phyloP scores from a whole-genome alignment of 768 basidiomycete species.

The Lepiota brunneoincarnata region DNA sequence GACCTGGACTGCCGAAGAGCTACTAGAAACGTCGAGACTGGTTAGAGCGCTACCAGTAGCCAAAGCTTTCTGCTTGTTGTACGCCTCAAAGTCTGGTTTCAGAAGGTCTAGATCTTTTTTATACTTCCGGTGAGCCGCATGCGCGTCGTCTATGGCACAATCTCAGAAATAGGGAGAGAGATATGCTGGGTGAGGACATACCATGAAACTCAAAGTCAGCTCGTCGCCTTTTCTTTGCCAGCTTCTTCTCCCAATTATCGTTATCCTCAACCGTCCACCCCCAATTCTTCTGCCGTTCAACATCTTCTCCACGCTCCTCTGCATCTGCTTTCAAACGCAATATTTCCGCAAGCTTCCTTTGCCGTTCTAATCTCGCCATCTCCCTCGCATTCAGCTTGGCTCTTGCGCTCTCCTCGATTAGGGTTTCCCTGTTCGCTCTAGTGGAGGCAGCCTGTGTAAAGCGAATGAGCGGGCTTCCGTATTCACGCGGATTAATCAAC shows the following conservation, averaged over 20 bases:
- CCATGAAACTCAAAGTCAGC: constrained; percentile 93
- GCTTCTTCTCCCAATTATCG: constrained; percentile 93
- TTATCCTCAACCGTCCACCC: constrained; percentile 95
- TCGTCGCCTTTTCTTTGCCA: constrained; percentile 75
- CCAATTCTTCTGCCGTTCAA: constrained; percentile 91
- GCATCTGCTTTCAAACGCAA: constrained; percentile 85
- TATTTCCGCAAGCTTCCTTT: constrained; percentile 86
- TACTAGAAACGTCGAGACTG: constrained; percentile 49
- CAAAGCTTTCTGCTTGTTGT: constrained; percentile 87
- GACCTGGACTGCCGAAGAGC: constrained; percentile 33
- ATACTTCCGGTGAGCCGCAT: constrained; percentile 85
- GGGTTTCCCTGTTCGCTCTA: constrained; percentile 79
- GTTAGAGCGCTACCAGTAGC: constrained; percentile 79
- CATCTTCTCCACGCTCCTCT: constrained; percentile 88
- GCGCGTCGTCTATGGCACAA: constrained; percentile 69
- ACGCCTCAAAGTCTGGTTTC: constrained; percentile 83
- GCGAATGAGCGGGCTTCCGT: constrained; percentile 9
- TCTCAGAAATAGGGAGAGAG: constrained; percentile 2
- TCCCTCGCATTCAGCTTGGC: constrained; percentile 78
- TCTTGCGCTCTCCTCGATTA: constrained; percentile 82
- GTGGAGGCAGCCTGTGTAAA: constrained; percentile 63
- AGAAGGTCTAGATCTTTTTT: constrained; percentile 89
- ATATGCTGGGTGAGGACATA: constrained; percentile 34
- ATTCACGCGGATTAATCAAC: neutral
- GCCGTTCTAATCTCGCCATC: constrained; percentile 79